Evolutionary conservation across 139 green algal species (phyloP).

Genomic region (Chlorella sp.): DNA sequence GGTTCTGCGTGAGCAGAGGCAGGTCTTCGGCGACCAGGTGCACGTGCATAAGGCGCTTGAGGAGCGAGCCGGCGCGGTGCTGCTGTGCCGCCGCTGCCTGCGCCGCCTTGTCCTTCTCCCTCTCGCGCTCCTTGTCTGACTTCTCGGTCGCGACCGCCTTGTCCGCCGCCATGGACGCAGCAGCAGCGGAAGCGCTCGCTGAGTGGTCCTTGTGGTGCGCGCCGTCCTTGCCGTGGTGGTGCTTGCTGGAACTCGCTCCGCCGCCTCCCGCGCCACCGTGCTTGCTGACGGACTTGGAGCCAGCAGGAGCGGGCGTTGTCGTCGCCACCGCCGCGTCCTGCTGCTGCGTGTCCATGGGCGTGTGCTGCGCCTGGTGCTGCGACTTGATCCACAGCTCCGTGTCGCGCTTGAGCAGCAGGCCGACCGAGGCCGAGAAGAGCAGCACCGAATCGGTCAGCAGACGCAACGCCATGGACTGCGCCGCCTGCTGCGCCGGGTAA

Average conservation of each 20-base stretch:
- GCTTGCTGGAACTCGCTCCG: no score
- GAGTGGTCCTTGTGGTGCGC: no score
- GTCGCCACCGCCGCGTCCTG: no score
- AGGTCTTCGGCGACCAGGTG: slow-evolving; percentile 42
- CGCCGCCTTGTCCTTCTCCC: not conserved
- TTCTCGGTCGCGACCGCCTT: not conserved
- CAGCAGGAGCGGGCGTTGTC: no score
- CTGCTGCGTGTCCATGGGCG: not conserved
- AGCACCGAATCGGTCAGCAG: slow-evolving; percentile 83
- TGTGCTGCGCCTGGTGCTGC: not conserved
- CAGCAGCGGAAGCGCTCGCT: not conserved
- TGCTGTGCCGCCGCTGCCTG: not conserved
- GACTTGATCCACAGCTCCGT: slow-evolving; percentile 38
- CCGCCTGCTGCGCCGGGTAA: slow-evolving; percentile 11
- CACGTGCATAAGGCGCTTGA: slow-evolving; percentile 62
- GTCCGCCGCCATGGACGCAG: not conserved
- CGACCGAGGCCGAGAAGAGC: slow-evolving; percentile 62
- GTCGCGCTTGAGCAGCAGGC: slow-evolving; percentile 76
- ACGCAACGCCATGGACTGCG: slow-evolving; percentile 63
- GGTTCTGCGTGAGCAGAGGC: slow-evolving; percentile 2
- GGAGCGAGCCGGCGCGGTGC: slow-evolving; percentile 33
- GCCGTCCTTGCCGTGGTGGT: not conserved
- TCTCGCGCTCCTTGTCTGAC: not conserved
- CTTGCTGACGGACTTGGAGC: no score
- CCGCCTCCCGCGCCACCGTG: not conserved